Evolutionary conservation across 495 filamentous ascomycete species (phyloP).

Genomic region (Chaetomium tenue): DNA sequence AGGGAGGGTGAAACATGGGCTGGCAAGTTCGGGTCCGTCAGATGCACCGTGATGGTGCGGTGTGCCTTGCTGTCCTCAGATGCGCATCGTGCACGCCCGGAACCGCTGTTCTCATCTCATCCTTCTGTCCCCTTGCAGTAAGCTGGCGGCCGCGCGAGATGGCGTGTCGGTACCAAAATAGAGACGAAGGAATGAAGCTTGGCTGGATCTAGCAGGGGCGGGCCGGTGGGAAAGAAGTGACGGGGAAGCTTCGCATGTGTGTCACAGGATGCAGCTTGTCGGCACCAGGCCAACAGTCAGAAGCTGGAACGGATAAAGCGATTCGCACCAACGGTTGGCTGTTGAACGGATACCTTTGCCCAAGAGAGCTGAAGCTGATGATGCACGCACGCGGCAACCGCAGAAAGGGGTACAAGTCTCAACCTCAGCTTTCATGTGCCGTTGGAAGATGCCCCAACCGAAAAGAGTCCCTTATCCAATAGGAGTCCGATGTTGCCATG

Average conservation of each 20-base stretch:
- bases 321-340: neutral
- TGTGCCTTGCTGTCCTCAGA: neutral
- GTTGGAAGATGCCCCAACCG: neutral
- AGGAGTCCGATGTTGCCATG: neutral
- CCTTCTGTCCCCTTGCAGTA: neutral
- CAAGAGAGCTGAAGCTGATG: neutral
- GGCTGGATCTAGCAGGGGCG: neutral
- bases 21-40: neutral
- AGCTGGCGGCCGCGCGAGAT: neutral
- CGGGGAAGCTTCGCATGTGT: neutral
- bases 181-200: neutral
- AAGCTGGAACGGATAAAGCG: neutral
- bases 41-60: neutral
- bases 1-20: slow-evolving; percentile 3
- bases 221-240: neutral
- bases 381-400: slow-evolving; percentile 5
- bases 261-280: neutral
- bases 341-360: neutral
- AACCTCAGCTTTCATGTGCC: slow-evolving; percentile 7
- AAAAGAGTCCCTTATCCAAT: neutral
- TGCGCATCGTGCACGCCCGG: neutral
- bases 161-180: slow-evolving; percentile 6
- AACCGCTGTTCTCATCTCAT: neutral
- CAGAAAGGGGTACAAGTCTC: neutral
- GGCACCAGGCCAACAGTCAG: neutral